Conservation (phyloP, 164 flowering plant species). For the Tinospora cordifolia region DNA sequence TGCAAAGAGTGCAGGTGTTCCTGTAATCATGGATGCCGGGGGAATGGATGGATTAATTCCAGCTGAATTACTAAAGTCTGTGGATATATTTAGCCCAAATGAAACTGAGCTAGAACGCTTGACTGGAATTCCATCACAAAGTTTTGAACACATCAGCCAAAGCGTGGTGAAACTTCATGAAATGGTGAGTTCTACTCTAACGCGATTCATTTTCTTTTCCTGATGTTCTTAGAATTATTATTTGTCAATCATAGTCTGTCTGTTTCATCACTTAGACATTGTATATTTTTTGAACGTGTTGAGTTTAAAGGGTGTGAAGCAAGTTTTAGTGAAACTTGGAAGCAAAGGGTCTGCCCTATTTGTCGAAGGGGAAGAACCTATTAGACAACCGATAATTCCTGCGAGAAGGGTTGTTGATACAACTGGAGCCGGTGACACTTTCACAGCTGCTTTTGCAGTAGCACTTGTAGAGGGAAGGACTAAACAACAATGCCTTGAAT, state of each 20-base stretch:
- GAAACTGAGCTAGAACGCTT: slow-evolving; percentile 81
- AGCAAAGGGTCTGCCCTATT: slow-evolving; percentile 81
- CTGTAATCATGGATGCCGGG: slow-evolving; percentile 87
- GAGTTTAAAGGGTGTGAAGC: slow-evolving; percentile 72
- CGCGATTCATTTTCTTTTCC: no score
- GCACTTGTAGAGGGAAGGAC: slow-evolving; percentile 86
- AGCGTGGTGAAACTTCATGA: slow-evolving; percentile 63
- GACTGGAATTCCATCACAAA: slow-evolving; percentile 73
- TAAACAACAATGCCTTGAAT: slow-evolving; percentile 58
- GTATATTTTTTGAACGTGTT: background rate
- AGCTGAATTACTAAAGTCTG: slow-evolving; percentile 43
- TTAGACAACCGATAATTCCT: slow-evolving; percentile 58
- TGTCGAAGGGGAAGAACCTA: slow-evolving; percentile 68
- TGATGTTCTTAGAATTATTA: no score
- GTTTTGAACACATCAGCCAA: slow-evolving; percentile 63
- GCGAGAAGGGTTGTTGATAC: slow-evolving; percentile 74
- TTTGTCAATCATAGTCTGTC: no score
- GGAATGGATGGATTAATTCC: slow-evolving; percentile 85
- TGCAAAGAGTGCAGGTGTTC: slow-evolving; percentile 70
- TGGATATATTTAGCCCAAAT: slow-evolving; percentile 88
- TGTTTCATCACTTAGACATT: no score
- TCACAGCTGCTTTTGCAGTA: slow-evolving; percentile 93
- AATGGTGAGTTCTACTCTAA: slow-evolving; percentile 47
- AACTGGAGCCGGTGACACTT: slow-evolving; percentile 98
- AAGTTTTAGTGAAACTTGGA: slow-evolving; percentile 91